Base-by-base conservation (phyloP, 441 rosid species). In the Lagerstroemia fauriei region DNA sequence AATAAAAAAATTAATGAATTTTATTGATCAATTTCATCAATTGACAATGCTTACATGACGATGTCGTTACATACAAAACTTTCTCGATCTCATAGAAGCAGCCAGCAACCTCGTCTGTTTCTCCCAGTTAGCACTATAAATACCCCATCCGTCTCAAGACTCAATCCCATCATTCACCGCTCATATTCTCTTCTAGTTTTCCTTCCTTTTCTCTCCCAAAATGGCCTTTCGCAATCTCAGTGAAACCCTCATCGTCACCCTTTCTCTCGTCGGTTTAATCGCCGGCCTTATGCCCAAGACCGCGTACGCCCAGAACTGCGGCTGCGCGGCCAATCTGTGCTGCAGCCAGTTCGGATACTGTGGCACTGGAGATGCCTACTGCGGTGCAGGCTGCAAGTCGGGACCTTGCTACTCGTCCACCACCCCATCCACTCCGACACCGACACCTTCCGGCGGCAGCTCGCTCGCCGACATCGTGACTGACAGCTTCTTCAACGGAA, bases 241-340 rank as follows among this genome's bases (percentile, higher is more conserved):
- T 8, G 29, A 61, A 25, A 24, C 66, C 66, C 77, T 75, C 32
- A 11, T 38, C 44, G 44, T 51, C 38, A 25, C 78, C 17, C 66
- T 76, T n/a, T 14, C 41, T 14, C 38, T 76, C 12, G 25, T 50
- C 9, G 27, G 48, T 31, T 63, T 80, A 50, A 4, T 72, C 7
- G 77, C 44, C 59, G 66, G 69, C n/a, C 22, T 80, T 50, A 18
- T 53, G 22, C 72, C 89, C 12, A 18, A 78, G 81, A 74, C 44
- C n/a, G 88, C 74, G 48, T 72, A 80, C 76, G 86, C 86, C n/a
- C 94, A 90, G 53, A 84, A 86, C 83, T 91, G 93, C 56, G 86
- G 87, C 8, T 87, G 91, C 8, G 77, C 85, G 1, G 16, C 83
- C 16, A 18, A 75, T 83, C 75, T 84, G 3, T 89, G 91, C 29